Evolutionary conservation across 2,329 filamentous ascomycete genomes (phyloP).

Genomic region (Colletotrichum lindemuthianum): DNA sequence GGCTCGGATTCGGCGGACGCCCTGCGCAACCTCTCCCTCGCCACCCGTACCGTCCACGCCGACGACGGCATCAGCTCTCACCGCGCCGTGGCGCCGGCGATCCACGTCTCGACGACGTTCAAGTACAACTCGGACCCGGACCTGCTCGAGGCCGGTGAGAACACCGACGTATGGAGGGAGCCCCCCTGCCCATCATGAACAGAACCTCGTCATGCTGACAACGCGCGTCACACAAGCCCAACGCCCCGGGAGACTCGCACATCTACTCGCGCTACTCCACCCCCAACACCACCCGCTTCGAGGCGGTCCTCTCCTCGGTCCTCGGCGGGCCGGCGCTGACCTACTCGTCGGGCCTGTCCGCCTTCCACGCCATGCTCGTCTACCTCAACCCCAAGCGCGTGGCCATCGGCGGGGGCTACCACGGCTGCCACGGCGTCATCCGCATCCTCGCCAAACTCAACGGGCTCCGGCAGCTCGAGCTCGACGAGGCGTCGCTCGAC

Average conservation of each 20-base stretch:
- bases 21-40: slow-evolving; percentile 59
- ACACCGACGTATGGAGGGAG: slow-evolving; percentile 60
- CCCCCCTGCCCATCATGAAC: no score
- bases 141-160: slow-evolving; percentile 62
- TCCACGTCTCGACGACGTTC: slow-evolving; percentile 93
- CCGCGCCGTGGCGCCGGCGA: slow-evolving; percentile 84
- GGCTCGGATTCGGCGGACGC: slow-evolving; percentile 27
- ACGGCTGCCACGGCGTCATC: slow-evolving; percentile 92
- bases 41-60: slow-evolving; percentile 82
- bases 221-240: slow-evolving; percentile 49
- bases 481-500: slow-evolving; percentile 58
- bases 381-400: slow-evolving; percentile 84
- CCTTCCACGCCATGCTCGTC: slow-evolving; percentile 89
- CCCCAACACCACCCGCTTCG: slow-evolving; percentile 86
- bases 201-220: no score
- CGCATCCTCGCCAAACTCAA: slow-evolving; percentile 78
- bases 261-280: slow-evolving; percentile 85
- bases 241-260: slow-evolving; percentile 69
- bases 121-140: slow-evolving; percentile 80
- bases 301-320: slow-evolving; percentile 80
- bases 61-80: slow-evolving; percentile 80
- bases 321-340: slow-evolving; percentile 76
- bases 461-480: slow-evolving; percentile 75
- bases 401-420: slow-evolving; percentile 87
- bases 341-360: slow-evolving; percentile 86